Evolutionary conservation across 1,284 basidiomycete genomes (phyloP).

Genomic region (Puccinia novopanici): DNA sequence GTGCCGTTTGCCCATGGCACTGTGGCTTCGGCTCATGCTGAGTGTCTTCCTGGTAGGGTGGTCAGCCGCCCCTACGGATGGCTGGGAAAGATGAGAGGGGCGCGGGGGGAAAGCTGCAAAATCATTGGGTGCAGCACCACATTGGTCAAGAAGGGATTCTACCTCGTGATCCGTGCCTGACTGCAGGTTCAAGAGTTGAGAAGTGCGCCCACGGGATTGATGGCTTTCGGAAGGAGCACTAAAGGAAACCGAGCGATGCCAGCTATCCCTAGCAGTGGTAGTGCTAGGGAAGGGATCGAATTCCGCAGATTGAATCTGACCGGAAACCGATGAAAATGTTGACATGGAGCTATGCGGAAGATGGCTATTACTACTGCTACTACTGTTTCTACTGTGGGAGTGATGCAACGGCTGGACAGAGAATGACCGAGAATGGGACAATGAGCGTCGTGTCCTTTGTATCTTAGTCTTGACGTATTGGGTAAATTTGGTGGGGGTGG

Average conservation of each 20-base stretch:
- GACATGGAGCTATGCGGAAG: neutral
- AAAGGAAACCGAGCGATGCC: neutral
- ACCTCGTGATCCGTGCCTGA: constrained; percentile 3
- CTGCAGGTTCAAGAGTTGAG: neutral
- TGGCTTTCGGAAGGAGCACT: neutral
- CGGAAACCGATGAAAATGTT: neutral
- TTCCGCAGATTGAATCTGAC: neutral
- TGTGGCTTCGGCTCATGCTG: neutral
- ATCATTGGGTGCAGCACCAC: neutral
- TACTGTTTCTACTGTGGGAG: too few relatives aligned
- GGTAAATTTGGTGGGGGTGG: neutral
- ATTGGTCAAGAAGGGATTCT: neutral
- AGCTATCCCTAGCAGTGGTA: neutral
- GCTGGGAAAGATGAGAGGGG: neutral
- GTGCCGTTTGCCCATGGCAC: neutral
- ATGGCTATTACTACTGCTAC: neutral
- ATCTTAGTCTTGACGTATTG: constrained; percentile 9
- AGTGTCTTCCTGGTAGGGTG: neutral
- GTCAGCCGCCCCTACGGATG: neutral
- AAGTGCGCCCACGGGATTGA: neutral
- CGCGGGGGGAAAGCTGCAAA: neutral
- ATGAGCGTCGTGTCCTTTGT: constrained; percentile 5
- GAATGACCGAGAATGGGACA: constrained; percentile 11
- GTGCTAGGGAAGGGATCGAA: neutral
- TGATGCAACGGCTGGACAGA: neutral